Percentiles rank a stretch among this genome's conserved stretches.
phyloP scores from a whole-genome alignment of 2,329 filamentous ascomycete genomes.

The Lachnellula occidentalis region DNA sequence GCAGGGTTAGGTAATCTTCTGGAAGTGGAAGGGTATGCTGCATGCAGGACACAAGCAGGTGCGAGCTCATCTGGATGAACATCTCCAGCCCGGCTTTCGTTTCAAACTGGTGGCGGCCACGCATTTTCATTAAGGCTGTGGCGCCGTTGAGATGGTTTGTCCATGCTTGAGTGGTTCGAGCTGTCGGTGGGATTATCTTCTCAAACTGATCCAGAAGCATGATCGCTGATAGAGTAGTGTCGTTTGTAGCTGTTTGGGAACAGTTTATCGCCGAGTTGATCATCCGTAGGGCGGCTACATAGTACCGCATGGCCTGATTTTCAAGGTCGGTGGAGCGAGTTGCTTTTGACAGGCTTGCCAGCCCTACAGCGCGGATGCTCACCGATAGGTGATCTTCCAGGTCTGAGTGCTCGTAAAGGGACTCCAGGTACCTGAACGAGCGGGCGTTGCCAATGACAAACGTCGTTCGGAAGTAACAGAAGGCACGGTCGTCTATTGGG shows the following conservation, averaged over 20 bases:
- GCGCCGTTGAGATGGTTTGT: slow-evolving; percentile 48
- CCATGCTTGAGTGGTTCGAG: slow-evolving; percentile 35
- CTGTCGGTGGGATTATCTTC: slow-evolving; percentile 38
- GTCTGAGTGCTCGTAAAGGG: not conserved
- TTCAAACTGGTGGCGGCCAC: slow-evolving; percentile 41
- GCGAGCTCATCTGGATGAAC: slow-evolving; percentile 48
- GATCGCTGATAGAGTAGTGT: slow-evolving; percentile 47
- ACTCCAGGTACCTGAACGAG: slow-evolving; percentile 4
- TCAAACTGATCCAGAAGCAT: slow-evolving; percentile 48
- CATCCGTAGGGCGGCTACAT: slow-evolving; percentile 42
- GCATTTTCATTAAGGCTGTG: slow-evolving; percentile 41
- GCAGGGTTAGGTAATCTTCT: slow-evolving; percentile 35
- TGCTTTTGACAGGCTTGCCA: slow-evolving; percentile 43
- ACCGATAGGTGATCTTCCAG: not conserved
- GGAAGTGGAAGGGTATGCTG: slow-evolving; percentile 46
- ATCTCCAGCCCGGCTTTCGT: slow-evolving; percentile 43
- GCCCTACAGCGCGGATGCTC: slow-evolving; percentile 38
- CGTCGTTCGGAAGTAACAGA: slow-evolving; percentile 3
- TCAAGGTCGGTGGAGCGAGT: slow-evolving; percentile 32
- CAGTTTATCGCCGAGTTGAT: slow-evolving; percentile 42
- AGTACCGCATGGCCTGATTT: slow-evolving; percentile 42
- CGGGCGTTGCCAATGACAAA: slow-evolving; percentile 2
- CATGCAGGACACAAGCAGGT: slow-evolving; percentile 45
- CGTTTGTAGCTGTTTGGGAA: slow-evolving; percentile 41
- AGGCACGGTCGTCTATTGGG: not conserved